Evolutionary conservation across 176 grass and related monocot species (phyloP).

Genomic region (Eleusine indica): DNA sequence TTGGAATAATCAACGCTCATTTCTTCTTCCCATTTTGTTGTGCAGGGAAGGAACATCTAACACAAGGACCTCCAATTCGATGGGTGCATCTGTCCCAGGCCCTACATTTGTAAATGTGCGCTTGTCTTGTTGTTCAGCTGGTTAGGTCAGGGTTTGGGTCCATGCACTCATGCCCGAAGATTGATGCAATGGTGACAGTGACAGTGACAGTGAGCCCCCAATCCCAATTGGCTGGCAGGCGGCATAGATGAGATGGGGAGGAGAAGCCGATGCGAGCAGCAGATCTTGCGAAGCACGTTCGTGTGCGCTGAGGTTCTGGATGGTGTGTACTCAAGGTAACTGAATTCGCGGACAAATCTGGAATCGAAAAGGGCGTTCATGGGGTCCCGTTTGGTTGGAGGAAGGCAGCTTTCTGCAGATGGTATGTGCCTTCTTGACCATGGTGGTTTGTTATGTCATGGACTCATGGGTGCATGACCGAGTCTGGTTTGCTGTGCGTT

Average conservation of each 20-base stretch:
- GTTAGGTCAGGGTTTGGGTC: constrained; percentile 35
- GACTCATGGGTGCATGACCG: background rate
- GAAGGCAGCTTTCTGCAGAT: constrained; percentile 38
- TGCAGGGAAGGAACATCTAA: constrained; percentile 18
- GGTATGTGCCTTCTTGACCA: background rate
- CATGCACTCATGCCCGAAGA: constrained; percentile 33
- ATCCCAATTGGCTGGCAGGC: background rate
- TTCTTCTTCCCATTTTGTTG: constrained; percentile 12
- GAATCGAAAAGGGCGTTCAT: background rate
- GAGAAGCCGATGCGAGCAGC: background rate
- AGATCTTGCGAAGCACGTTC: constrained; percentile 32
- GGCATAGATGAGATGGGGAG: background rate
- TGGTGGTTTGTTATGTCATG: background rate
- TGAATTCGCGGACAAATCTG: constrained; percentile 23
- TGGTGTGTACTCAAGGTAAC: constrained; percentile 26
- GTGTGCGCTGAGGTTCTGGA: constrained; percentile 36
- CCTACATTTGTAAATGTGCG: constrained; percentile 58
- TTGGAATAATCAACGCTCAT: constrained; percentile 7
- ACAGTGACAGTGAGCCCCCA: constrained; percentile 16
- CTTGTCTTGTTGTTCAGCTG: constrained; percentile 44
- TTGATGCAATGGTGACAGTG: constrained; percentile 36
- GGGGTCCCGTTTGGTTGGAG: constrained; percentile 32
- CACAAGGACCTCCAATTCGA: constrained; percentile 21
- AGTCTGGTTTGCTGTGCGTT: background rate
- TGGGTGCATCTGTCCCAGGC: constrained; percentile 34